Evolutionary conservation across 768 basidiomycete species (phyloP), one percentile per base, ranked within the genome.

Genomic region (Kwoniella newhampshirensis): DNA sequence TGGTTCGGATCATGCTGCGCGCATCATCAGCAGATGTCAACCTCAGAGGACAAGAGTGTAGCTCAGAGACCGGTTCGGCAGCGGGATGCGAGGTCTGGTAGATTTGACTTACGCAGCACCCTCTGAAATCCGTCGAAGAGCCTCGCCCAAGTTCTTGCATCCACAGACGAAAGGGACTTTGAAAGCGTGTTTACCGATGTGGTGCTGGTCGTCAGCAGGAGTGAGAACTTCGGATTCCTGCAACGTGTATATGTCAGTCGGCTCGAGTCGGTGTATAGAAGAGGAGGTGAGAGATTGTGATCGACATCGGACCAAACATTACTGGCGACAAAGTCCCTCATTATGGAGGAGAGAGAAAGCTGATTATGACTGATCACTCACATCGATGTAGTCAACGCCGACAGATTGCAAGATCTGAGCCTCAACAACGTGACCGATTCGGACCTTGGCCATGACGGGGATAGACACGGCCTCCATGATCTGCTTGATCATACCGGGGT

Each of bases 381-480:
- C 70, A 60, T 78, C 77, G 52, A 78, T 77, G 77, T 97, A 99
- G 79, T 99, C 96, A 28, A 96, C 87, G 2, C 94, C 93, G 68
- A 97, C 81, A 20, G 85, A 84, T 82, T 98, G 92, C 23, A 98
- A 79, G 69, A 99, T 94, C 89, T 97, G 92, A 4, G 93, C 92
- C 79, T 99, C 96, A 55, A 94, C 92, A 68, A 94, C 88, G 78
- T 99, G 96, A 0, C 96, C 96, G 75, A 99, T 97, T 62, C 96
- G 86, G 60, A 87, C 89, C 77, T 93, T 80, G 48, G 80, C 80
- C 80, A 97, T 97, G 75, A 97, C 92, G 8, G 92, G 93, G 67
- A 97, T 93, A 21, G 92, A 93, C 46, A 97, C 94, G 20, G 94
- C 87, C 59, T 85, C 87, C 62, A 89, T 87, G 76, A 98, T 98